Conservation (phyloP, 805 yeast genomes). For the Suhomyces prunicola region DNA sequence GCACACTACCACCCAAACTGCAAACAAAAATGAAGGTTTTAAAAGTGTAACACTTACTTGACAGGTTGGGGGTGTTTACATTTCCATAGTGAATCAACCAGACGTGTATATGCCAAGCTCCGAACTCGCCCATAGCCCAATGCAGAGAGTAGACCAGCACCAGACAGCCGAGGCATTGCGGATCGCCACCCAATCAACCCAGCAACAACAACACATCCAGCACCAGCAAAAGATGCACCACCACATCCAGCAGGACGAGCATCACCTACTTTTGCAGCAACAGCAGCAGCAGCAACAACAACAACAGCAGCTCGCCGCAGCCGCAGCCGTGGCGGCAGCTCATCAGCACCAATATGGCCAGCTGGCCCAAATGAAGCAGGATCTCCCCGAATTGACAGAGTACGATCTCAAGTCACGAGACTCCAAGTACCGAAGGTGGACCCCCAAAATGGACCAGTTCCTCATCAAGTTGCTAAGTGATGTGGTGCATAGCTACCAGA, state of each 20-base stretch:
- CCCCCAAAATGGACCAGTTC: conserved; percentile 36
- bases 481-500: conserved; percentile 33
- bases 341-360: conserved; percentile 9
- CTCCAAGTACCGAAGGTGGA: conserved; percentile 38
- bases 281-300: conserved; percentile 15
- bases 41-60: conserved; percentile 4
- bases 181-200: conserved; percentile 16
- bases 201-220: conserved; percentile 11
- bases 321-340: conserved; percentile 8
- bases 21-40: conserved; percentile 6
- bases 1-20: conserved; percentile 1
- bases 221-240: conserved; percentile 9
- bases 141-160: conserved; percentile 11
- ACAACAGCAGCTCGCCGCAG: conserved; percentile 3
- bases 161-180: conserved; percentile 21
- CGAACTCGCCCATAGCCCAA: conserved; percentile 4
- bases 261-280: conserved; percentile 8
- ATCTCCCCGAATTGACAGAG: conserved; percentile 20
- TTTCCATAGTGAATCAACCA: background rate
- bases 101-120: conserved; percentile 6
- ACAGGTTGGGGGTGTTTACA: conserved; percentile 7
- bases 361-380: conserved; percentile 1
- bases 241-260: conserved; percentile 10
- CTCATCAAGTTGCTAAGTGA: conserved; percentile 31
- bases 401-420: conserved; percentile 33